Evolutionary conservation across 129 eudicot species (phyloP).

Genomic region (Lactuca saligna): DNA sequence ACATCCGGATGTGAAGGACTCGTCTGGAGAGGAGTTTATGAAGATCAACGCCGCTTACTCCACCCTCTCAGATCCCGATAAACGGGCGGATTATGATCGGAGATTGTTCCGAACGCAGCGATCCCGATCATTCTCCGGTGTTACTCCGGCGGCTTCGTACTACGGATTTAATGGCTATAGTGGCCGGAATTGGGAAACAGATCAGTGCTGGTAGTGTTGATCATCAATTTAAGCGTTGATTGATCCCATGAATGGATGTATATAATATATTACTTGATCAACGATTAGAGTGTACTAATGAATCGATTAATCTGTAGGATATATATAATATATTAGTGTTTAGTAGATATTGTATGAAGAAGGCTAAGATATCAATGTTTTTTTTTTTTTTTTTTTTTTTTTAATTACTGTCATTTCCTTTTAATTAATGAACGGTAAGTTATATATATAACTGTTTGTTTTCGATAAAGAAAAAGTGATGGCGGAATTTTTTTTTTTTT

Average conservation of each 20-base stretch:
- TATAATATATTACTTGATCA: not conserved
- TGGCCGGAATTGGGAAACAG: slow-evolving; percentile 62
- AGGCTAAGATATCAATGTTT: not conserved
- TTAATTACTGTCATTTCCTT: not conserved
- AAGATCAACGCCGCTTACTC: slow-evolving; percentile 55
- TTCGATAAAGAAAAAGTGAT: not conserved
- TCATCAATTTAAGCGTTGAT: not conserved
- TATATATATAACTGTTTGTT: not conserved
- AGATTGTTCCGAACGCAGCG: slow-evolving; percentile 26
- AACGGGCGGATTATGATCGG: slow-evolving; percentile 62
- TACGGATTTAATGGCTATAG: slow-evolving; percentile 34
- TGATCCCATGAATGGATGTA: slow-evolving; percentile 7
- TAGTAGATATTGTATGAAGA: slow-evolving; percentile 4
- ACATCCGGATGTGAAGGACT: slow-evolving; percentile 50
- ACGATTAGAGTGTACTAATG: slow-evolving; percentile 10
- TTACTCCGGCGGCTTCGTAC: slow-evolving; percentile 15
- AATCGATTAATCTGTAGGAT: slow-evolving; percentile 1
- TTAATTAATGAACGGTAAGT: not conserved
- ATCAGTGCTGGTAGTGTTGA: slow-evolving; percentile 56
- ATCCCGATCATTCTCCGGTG: slow-evolving; percentile 18
- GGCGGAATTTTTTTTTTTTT: too few relatives aligned
- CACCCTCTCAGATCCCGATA: slow-evolving; percentile 57
- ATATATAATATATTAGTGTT: not conserved
- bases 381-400: too few relatives aligned
- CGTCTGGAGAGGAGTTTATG: slow-evolving; percentile 50